Evolutionary conservation across 345 rosid species (phyloP), one percentile per base, ranked within the genome.

Genomic region (Citrus hindsii): DNA sequence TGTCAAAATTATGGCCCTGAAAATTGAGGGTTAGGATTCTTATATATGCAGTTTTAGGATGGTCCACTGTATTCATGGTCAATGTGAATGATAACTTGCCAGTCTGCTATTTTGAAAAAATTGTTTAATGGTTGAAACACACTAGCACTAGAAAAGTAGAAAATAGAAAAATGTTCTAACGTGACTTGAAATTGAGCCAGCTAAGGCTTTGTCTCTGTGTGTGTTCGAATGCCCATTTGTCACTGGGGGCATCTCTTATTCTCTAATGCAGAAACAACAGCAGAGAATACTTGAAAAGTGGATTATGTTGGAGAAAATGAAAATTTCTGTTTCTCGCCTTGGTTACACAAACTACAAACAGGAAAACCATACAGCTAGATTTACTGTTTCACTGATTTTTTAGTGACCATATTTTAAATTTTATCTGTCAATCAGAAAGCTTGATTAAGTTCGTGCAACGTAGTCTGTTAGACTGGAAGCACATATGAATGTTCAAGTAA

Each of bases 1-100:
- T 79, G 69, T 76, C 81, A 71, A 79, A 60, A 46, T 61, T 61
- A 59, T 71, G 72, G 71, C 71, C 56, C 71, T 24, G 22, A 32
- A 65, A 37, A 33, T n/a, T 24, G 64, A 76, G 67, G 51, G 32
- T 63, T 63, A 28, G 66, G 69, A 27, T 71, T 69, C 64, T 18
- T 33, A 1, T 42, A 37, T 67, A 37, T 67, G 28, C 25, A 9
- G 22, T 24, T 67, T 19, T 67, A 46, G 56, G 30, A 32, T 67
- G 64, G 53, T 51, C 62, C 28, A 22, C 61, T 32, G 5, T 35
- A 53, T 51, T 66, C 65, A 51, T 65, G 42, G 46, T 63, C 46
- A 64, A 75, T 59, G 32, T 22, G n/a, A 75, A 42, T 75, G 78
- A 75, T 21, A 7, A 67, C 69, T 53, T 58, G 66, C 73, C 78